Base-by-base conservation (phyloP, 768 basidiomycete species). In the Boletus vermiculosoides region DNA sequence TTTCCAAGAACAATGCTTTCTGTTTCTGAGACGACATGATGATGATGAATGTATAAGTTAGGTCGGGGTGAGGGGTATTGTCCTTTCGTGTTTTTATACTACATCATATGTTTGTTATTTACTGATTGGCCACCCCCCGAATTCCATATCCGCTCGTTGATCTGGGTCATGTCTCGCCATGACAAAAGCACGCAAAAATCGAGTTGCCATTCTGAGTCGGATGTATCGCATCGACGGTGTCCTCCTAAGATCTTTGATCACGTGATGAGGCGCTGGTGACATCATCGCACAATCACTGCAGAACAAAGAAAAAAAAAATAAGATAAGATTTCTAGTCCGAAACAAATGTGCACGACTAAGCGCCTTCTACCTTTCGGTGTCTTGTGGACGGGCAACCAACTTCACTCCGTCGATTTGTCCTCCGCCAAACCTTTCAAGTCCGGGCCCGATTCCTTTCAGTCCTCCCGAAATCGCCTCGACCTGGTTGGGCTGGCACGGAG, bases 401-500 rank as follows among this genome's bases (percentile, higher is more conserved):
- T 81, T 82, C 25, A 73, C 63, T 4, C 77, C 78, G 45, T 78
- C 79, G 18, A 81, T 74, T 58, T 75, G 64, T 33, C 74, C 72
- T 4, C 70, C 66, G 56, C 74, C 66, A 63, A 83, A 62, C 45
- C 75, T 70, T 63, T 73, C 69, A 47, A 84, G 62, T 10, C 76
- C 83, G 13, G 66, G 66, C 34, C 65, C 62, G 44, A 83, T 76
- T 12, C 75, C 80, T 31, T 64, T 69, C 23, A 83, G 65, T 9
- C 82, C 81, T 13, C 71, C 70, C 0, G 73, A 66, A 13, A 83
- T 52, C 16, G 76, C 62, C 52, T 80, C 77, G 11, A 76, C 70
- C 22, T 67, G 67, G 63, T 77, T 80, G 1, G 79, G 77, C 81
- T 82, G 48, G 33, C 22, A 23, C 20, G 33, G 30, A 9, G n/a